Evolutionary conservation across 441 rosid genomes (phyloP).

Genomic region (Erysimum cheiri): DNA sequence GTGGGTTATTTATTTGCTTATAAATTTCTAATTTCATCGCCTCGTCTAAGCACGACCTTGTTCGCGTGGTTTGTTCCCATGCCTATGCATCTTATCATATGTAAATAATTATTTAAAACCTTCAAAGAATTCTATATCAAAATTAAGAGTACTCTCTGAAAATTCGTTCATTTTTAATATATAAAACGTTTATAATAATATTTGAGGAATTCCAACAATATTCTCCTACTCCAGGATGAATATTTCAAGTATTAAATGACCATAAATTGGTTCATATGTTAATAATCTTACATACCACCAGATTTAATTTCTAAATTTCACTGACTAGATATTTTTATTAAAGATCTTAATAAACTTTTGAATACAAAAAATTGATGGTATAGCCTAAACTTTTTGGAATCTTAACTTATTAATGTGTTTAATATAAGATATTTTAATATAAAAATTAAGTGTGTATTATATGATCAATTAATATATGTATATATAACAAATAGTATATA

Average conservation of each 20-base stretch:
- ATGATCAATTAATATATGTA: background rate
- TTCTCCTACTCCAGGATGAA: background rate
- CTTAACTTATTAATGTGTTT: background rate
- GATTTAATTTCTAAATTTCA: background rate
- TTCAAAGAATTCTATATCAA: too few relatives aligned
- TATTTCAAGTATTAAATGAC: background rate
- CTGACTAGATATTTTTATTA: background rate
- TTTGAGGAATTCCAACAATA: background rate
- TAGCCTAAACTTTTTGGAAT: background rate
- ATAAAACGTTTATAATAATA: background rate
- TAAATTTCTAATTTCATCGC: background rate
- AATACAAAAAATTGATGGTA: background rate
- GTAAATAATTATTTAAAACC: background rate
- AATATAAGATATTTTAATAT: too few relatives aligned
- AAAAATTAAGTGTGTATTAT: background rate
- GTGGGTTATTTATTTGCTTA: background rate
- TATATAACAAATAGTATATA: too few relatives aligned
- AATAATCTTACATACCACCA: background rate
- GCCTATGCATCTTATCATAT: background rate
- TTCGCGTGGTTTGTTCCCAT: background rate
- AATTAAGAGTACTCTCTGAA: too few relatives aligned
- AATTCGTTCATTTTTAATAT: background rate
- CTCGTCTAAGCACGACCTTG: slow-evolving; percentile 13
- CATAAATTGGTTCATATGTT: background rate
- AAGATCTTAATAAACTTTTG: background rate